These are phyloP conservation scores for Forsythia viridissima DNA, from an alignment of 257 asterid species.

Conservation along the genomic window DNA sequence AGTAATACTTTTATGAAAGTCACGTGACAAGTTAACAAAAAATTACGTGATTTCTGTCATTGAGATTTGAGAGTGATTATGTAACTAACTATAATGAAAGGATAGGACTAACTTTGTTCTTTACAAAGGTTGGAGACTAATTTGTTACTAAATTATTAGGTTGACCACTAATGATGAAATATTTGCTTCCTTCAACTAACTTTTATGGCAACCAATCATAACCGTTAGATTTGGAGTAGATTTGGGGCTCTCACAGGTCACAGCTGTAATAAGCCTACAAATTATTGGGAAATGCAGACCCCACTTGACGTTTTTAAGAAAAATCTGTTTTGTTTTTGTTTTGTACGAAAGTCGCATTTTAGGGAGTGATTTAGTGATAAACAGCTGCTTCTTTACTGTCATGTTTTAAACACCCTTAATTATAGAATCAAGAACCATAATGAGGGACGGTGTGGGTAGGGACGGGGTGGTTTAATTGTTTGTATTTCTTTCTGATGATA, in stretches of 20 bases:
- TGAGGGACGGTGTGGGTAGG: background rate
- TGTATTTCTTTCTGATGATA: background rate
- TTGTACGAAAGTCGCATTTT: background rate
- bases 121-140: background rate
- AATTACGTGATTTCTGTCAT: too few relatives aligned
- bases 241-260: background rate
- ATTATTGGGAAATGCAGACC: background rate
- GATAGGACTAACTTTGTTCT: too few relatives aligned
- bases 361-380: background rate
- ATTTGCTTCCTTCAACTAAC: background rate
- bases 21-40: too few relatives aligned
- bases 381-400: conserved; percentile 2
- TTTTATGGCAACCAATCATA: background rate
- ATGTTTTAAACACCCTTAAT: background rate
- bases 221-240: background rate
- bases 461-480: background rate
- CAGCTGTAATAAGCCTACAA: background rate
- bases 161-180: background rate
- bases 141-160: background rate
- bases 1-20: too few relatives aligned
- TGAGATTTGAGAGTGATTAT: too few relatives aligned
- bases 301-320: background rate
- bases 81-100: too few relatives aligned
- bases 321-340: background rate
- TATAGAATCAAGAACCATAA: background rate